Evolutionary conservation across 2,329 filamentous ascomycete species (phyloP).

Genomic region (Rutstroemia sp.): DNA sequence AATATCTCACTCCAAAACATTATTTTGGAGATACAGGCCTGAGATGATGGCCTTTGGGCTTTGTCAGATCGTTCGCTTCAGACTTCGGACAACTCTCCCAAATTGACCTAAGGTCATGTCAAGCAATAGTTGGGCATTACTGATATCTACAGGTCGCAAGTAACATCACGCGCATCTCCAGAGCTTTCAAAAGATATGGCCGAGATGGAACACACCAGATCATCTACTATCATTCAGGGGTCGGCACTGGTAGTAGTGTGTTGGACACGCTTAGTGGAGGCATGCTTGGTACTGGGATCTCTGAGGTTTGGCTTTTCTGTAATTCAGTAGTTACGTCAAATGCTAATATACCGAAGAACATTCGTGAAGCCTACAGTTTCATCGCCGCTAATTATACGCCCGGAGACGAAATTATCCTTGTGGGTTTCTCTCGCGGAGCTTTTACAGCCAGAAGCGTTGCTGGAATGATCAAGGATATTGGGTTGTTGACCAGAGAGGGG

Average conservation of each 20-base stretch:
- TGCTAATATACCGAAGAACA: constrained; percentile 36
- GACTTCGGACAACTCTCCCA: background rate
- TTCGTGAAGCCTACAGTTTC: constrained; percentile 43
- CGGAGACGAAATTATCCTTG: constrained; percentile 34
- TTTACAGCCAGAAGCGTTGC: constrained; percentile 36
- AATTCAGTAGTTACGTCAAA: background rate
- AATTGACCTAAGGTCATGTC: background rate
- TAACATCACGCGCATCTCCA: constrained; percentile 54
- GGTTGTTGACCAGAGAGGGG: constrained; percentile 35
- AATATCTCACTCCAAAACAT: background rate
- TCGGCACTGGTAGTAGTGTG: constrained; percentile 45
- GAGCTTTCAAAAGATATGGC: constrained; percentile 46
- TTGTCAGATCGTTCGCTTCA: background rate
- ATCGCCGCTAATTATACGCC: constrained; percentile 34
- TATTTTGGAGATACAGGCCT: too few species aligned
- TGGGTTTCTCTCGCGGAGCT: constrained; percentile 37
- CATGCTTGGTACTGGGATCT: constrained; percentile 46
- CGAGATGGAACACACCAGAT: constrained; percentile 46
- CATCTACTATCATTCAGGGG: constrained; percentile 54
- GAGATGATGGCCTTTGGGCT: background rate
- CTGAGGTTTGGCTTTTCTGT: constrained; percentile 18
- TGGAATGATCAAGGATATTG: constrained; percentile 26
- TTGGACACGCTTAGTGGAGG: constrained; percentile 47
- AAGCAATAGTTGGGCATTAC: background rate
- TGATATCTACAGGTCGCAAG: constrained; percentile 43